These are phyloP conservation scores for Agrocybe praecox DNA, from an alignment of 768 basidiomycete genomes.

Conservation along the genomic window DNA sequence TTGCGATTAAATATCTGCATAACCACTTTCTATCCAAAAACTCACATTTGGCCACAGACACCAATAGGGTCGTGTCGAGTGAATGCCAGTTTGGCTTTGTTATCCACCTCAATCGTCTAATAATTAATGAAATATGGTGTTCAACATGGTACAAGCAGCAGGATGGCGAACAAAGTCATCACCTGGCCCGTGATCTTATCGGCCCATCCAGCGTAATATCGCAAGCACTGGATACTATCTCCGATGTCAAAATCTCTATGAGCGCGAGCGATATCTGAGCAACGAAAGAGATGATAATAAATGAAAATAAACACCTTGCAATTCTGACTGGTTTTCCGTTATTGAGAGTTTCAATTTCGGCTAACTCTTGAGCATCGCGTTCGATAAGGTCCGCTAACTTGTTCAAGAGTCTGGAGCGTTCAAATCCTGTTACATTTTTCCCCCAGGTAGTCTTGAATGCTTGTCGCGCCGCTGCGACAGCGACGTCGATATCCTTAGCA, in stretches of 20 bases:
- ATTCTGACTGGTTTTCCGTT: constrained; percentile 87
- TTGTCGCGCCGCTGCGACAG: constrained; percentile 79
- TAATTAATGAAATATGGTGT: neutral
- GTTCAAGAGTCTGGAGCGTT: constrained; percentile 79
- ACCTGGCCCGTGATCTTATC: constrained; percentile 93
- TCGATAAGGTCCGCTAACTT: constrained; percentile 92
- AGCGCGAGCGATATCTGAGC: neutral
- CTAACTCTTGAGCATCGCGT: constrained; percentile 77
- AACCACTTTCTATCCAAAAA: neutral
- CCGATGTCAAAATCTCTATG: constrained; percentile 79
- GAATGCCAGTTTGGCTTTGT: constrained; percentile 80
- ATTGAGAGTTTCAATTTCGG: constrained; percentile 84
- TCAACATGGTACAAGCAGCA: neutral
- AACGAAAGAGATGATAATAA: neutral
- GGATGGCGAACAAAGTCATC: constrained; percentile 8
- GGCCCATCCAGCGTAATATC: constrained; percentile 96
- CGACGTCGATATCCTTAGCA: constrained; percentile 76
- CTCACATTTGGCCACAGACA: constrained; percentile 92
- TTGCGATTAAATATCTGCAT: too few relatives aligned
- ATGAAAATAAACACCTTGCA: constrained; percentile 29
- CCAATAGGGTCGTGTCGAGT: constrained; percentile 90
- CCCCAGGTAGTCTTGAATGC: constrained; percentile 91
- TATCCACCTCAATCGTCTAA: constrained; percentile 80
- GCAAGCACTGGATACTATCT: constrained; percentile 74
- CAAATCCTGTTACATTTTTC: constrained; percentile 81